These are phyloP conservation scores for Pestalotiopsis sp. DNA, from an alignment of 2,329 filamentous ascomycete species.

Conservation along the genomic window DNA sequence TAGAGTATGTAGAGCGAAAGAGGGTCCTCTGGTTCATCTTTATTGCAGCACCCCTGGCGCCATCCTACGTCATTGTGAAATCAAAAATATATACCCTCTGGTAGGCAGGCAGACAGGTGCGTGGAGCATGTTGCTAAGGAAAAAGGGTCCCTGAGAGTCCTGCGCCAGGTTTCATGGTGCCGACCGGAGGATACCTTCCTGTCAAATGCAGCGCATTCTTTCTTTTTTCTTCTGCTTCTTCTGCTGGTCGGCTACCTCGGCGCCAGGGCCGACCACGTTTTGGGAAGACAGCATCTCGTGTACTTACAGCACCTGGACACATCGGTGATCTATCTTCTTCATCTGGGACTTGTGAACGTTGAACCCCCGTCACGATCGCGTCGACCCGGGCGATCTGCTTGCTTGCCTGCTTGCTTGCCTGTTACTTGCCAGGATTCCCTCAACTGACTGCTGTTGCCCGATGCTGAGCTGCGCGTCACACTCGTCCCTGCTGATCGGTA, in stretches of 20 bases:
- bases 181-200: neutral
- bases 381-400: neutral
- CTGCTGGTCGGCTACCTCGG: neutral
- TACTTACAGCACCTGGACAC: neutral
- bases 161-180: neutral
- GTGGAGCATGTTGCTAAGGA: neutral
- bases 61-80: conserved; percentile 14
- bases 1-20: neutral
- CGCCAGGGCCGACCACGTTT: neutral
- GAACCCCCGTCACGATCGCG: neutral
- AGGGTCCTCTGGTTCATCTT: neutral
- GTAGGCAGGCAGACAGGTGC: neutral
- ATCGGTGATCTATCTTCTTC: too few relatives aligned
- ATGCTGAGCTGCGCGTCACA: neutral
- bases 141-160: neutral
- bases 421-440: neutral
- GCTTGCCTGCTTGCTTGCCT: neutral
- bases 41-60: conserved; percentile 6
- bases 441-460: neutral
- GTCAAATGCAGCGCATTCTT: neutral
- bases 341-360: neutral
- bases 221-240: neutral
- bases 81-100: neutral
- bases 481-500: neutral
- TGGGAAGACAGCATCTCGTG: neutral